A percentile compares a stretch with the other conserved stretches of the same genome.
These are phyloP conservation scores for Chytriomyces sp. DNA, from an alignment of 192 early-diverging fungal species.

Conservation along the genomic window DNA sequence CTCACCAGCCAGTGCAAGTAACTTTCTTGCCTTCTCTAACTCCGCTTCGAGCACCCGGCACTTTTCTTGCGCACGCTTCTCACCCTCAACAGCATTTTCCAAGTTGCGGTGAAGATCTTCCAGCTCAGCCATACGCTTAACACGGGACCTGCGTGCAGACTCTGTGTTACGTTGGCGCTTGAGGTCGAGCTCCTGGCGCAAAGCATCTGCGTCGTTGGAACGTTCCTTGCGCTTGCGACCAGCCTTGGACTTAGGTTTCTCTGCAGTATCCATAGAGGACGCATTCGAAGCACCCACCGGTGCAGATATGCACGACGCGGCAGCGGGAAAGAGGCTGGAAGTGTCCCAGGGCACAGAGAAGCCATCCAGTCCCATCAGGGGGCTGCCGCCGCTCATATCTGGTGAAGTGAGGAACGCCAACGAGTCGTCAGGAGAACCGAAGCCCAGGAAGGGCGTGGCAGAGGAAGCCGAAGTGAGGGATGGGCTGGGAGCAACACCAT, in stretches of 20 bases:
- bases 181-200: conserved; percentile 45
- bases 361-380: background rate
- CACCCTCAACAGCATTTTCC: conserved; percentile 52
- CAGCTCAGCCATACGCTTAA: conserved; percentile 83
- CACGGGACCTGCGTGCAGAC: conserved; percentile 88
- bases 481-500: background rate
- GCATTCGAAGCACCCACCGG: background rate
- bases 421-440: background rate
- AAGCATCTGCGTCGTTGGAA: conserved; percentile 34
- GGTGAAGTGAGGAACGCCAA: background rate
- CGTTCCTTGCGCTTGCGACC: conserved; percentile 52
- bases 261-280: background rate
- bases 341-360: conserved; percentile 11
- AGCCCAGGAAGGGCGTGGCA: conserved; percentile 16
- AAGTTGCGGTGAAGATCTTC: conserved; percentile 78
- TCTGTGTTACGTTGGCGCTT: conserved; percentile 77
- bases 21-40: conserved; percentile 7
- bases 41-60: conserved; percentile 15
- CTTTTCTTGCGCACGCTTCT: conserved; percentile 27
- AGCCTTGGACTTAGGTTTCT: conserved; percentile 34
- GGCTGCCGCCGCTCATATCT: background rate
- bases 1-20: conserved; percentile 18
- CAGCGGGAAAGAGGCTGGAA: background rate
- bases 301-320: background rate
- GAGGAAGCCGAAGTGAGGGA: background rate